A percentile compares a stretch with the other conserved stretches of the same genome.
Conservation (phyloP, 1,284 basidiomycete genomes). For the Ceratobasidium theobromae region DNA sequence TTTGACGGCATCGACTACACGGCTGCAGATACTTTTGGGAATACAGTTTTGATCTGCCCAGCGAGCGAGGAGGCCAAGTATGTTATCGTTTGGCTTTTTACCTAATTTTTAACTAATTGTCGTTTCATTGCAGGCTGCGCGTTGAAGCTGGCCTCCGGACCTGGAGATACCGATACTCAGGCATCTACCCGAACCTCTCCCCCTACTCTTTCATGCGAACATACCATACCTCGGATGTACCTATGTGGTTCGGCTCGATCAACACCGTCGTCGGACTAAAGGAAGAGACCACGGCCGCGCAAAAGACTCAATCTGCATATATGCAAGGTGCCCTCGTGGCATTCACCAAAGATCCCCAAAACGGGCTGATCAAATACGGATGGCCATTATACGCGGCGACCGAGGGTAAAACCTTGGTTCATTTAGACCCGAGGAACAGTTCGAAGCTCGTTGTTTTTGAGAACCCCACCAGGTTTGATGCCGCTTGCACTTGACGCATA, state of each 20-base stretch:
- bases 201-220: conserved; percentile 15
- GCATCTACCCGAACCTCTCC: conserved; percentile 24
- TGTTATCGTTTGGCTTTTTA: background rate
- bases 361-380: conserved; percentile 22
- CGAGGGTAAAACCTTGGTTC: conserved; percentile 14
- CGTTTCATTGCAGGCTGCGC: background rate
- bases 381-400: conserved; percentile 18
- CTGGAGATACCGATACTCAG: conserved; percentile 31
- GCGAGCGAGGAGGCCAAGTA: background rate
- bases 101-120: background rate
- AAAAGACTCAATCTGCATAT: conserved; percentile 28
- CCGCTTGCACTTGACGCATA: background rate
- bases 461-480: conserved; percentile 25
- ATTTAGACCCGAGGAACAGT: conserved; percentile 25
- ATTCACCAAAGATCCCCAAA: conserved; percentile 19
- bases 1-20: conserved; percentile 20
- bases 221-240: conserved; percentile 29
- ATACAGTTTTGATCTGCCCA: background rate
- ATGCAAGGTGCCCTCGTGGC: conserved; percentile 30
- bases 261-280: conserved; percentile 15
- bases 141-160: conserved; percentile 26
- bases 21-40: background rate
- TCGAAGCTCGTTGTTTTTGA: conserved; percentile 17
- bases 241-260: conserved; percentile 30
- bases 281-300: background rate